Conservation (phyloP, 1,139 yeast species). For the Groenewaldozyma auringiensis region DNA sequence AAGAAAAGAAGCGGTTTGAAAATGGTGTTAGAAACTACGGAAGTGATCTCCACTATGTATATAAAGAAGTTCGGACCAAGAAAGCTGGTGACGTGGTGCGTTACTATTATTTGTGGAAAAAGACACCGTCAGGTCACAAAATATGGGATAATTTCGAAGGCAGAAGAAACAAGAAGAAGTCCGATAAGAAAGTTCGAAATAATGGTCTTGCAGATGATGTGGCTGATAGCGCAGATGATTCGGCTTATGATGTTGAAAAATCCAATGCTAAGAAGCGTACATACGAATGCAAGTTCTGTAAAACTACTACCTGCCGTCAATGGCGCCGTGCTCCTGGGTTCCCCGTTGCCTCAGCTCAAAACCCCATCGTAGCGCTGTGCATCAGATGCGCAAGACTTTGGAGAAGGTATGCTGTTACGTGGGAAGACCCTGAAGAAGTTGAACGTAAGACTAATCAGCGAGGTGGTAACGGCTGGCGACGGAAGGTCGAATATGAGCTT, state of each 20-base stretch:
- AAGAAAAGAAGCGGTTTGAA: slow-evolving; percentile 65
- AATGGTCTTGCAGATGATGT: slow-evolving; percentile 38
- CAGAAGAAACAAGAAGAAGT: slow-evolving; percentile 43
- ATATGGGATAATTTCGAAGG: slow-evolving; percentile 86
- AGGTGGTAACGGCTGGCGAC: slow-evolving; percentile 47
- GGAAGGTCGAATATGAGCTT: slow-evolving; percentile 64
- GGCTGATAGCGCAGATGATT: slow-evolving; percentile 65
- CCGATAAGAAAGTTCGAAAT: background rate
- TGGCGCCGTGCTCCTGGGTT: slow-evolving; percentile 74
- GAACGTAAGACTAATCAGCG: slow-evolving; percentile 42
- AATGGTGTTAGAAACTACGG: slow-evolving; percentile 68
- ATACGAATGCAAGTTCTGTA: slow-evolving; percentile 61
- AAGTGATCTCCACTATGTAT: slow-evolving; percentile 71
- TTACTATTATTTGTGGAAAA: slow-evolving; percentile 86
- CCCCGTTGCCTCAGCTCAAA: slow-evolving; percentile 34
- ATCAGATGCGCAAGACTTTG: slow-evolving; percentile 81
- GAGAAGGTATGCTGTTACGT: slow-evolving; percentile 83
- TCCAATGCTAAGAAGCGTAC: slow-evolving; percentile 33
- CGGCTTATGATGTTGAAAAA: slow-evolving; percentile 53
- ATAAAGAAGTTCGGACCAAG: slow-evolving; percentile 59
- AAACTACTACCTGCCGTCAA: slow-evolving; percentile 43
- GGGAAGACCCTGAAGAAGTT: slow-evolving; percentile 77
- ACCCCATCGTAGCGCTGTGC: slow-evolving; percentile 54
- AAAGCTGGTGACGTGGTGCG: slow-evolving; percentile 72
- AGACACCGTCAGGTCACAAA: slow-evolving; percentile 61